These are phyloP conservation scores for Mycena sanguinolenta DNA, from an alignment of 768 basidiomycete genomes.

Conservation along the genomic window DNA sequence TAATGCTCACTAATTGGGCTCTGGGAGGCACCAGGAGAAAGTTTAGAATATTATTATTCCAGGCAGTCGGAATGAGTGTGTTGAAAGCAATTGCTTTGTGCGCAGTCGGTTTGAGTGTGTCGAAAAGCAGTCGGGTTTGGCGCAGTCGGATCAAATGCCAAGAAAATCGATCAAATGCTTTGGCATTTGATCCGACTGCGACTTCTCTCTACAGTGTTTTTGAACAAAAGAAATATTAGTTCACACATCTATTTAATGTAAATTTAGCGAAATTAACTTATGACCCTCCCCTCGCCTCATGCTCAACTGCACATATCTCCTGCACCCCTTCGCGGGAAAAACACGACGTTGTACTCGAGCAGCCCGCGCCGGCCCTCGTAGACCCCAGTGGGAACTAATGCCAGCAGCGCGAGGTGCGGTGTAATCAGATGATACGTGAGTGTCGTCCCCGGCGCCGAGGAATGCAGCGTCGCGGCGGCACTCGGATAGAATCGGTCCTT, in stretches of 20 bases:
- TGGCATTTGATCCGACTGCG: too few relatives aligned
- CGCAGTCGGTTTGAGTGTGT: too few relatives aligned
- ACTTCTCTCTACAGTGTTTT: too few relatives aligned
- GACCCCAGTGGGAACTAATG: constrained; percentile 78
- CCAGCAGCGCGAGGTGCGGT: constrained; percentile 76
- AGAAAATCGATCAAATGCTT: too few relatives aligned
- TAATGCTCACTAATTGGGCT: too few relatives aligned
- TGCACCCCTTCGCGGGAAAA: constrained; percentile 86
- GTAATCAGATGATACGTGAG: constrained; percentile 88
- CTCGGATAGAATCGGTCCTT: constrained; percentile 76
- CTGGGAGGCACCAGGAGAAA: too few relatives aligned
- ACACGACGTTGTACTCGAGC: constrained; percentile 90
- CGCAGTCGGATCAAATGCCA: too few relatives aligned
- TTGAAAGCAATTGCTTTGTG: too few relatives aligned
- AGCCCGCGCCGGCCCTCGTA: constrained; percentile 81
- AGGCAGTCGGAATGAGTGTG: too few relatives aligned
- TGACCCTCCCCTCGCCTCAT: constrained; percentile 59
- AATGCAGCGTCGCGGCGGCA: constrained; percentile 73
- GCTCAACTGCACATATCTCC: constrained; percentile 85
- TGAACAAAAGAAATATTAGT: background rate
- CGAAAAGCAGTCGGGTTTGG: too few relatives aligned
- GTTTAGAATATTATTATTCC: too few relatives aligned
- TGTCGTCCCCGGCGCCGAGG: constrained; percentile 76
- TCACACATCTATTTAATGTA: background rate
- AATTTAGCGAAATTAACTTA: constrained; percentile 29